phyloP scores from a whole-genome alignment of 129 eudicot species.

The Lactuca saligna region DNA sequence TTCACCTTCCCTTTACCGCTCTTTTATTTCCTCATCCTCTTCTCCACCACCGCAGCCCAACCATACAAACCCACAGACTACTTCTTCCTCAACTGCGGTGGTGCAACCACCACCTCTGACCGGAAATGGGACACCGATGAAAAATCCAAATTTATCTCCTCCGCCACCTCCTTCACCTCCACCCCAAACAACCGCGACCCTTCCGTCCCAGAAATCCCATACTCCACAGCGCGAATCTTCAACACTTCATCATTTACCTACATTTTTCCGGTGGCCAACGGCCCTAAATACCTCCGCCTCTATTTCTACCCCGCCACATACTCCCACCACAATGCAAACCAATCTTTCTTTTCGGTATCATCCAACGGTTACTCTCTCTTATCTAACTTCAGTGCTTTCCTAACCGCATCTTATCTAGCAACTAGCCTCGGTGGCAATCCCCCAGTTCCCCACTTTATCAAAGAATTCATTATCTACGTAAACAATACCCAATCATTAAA shows the following conservation, averaged over 20 bases:
- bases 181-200: neutral
- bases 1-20: neutral
- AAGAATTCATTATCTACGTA: conserved; percentile 39
- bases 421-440: neutral
- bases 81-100: conserved; percentile 35
- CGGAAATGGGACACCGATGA: conserved; percentile 38
- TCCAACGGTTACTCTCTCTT: conserved; percentile 41
- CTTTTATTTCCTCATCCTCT: conserved; percentile 14
- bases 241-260: conserved; percentile 36
- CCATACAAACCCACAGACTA: conserved; percentile 29
- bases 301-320: neutral
- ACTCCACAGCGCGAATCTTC: conserved; percentile 3
- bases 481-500: conserved; percentile 23
- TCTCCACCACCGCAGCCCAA: neutral
- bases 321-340: neutral
- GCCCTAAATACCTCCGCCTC: conserved; percentile 54
- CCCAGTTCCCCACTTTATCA: conserved; percentile 11
- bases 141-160: conserved; percentile 9
- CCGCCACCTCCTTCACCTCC: conserved; percentile 11
- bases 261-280: conserved; percentile 30
- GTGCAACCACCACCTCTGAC: neutral
- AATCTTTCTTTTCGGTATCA: conserved; percentile 34
- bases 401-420: conserved; percentile 20
- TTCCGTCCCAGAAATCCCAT: neutral
- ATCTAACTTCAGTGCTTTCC: conserved; percentile 42